Conservation (phyloP, 179 eudicot species). For the Sideroxylon spinosum region DNA sequence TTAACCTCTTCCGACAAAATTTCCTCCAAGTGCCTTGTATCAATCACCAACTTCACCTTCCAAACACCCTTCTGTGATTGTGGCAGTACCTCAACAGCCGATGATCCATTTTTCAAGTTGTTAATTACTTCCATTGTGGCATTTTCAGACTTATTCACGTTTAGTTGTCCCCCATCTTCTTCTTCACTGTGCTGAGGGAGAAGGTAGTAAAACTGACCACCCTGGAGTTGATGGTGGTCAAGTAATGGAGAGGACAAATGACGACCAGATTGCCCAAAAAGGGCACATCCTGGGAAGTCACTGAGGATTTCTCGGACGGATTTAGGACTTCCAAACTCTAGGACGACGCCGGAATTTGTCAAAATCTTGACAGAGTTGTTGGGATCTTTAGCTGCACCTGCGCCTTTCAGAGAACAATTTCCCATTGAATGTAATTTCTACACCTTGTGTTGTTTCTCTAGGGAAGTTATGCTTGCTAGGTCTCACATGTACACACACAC, state of each 20-base stretch:
- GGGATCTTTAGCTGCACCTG: conserved; percentile 3
- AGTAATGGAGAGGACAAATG: conserved; percentile 31
- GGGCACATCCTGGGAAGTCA: conserved; percentile 43
- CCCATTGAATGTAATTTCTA: conserved; percentile 24
- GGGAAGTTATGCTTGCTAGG: no score
- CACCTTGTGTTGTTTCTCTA: no score
- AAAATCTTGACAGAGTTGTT: conserved; percentile 24
- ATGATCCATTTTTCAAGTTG: conserved; percentile 15
- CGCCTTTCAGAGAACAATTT: conserved; percentile 32
- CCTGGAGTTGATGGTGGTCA: conserved; percentile 34
- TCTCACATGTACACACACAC: no score
- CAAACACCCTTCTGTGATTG: conserved; percentile 54
- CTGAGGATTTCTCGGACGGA: conserved; percentile 35
- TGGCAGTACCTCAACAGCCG: conserved; percentile 41
- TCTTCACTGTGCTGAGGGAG: conserved; percentile 23
- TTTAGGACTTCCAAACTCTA: conserved; percentile 40
- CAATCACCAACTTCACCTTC: conserved; percentile 61
- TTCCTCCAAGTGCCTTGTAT: conserved; percentile 45
- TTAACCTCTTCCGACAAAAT: conserved; percentile 45
- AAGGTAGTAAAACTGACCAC: conserved; percentile 44
- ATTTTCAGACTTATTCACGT: no score
- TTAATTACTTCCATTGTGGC: conserved; percentile 19
- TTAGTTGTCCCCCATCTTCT: neutral
- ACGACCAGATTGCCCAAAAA: conserved; percentile 24
- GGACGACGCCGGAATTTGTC: conserved; percentile 43